Conservation (phyloP, 2,329 filamentous ascomycete species). For the Coniella vitis region DNA sequence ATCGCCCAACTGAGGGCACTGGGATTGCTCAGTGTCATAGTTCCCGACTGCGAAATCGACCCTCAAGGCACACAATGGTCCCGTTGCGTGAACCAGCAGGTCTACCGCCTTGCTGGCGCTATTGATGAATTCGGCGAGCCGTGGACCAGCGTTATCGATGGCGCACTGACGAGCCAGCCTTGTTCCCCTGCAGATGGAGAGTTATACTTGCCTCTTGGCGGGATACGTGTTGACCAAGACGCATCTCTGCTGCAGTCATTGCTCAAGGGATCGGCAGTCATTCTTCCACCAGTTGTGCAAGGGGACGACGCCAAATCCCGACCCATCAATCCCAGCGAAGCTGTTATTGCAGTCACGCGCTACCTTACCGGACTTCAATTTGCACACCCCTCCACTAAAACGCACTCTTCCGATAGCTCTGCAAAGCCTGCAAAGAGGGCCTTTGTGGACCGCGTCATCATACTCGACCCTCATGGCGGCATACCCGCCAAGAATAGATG, state of each 20-base stretch:
- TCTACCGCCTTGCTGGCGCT: constrained; percentile 65
- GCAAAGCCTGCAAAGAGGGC: constrained; percentile 39
- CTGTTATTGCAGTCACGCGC: constrained; percentile 68
- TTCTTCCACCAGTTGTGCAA: constrained; percentile 44
- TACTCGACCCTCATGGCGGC: constrained; percentile 81
- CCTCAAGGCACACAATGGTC: constrained; percentile 24
- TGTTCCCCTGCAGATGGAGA: constrained; percentile 22
- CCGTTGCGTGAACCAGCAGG: constrained; percentile 46
- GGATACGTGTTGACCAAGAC: constrained; percentile 36
- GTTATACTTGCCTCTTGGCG: constrained; percentile 24
- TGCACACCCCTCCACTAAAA: constrained; percentile 26
- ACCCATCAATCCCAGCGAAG: constrained; percentile 49
- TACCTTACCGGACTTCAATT: constrained; percentile 65
- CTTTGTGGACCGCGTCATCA: constrained; percentile 75
- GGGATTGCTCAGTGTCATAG: constrained; percentile 74
- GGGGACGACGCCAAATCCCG: constrained; percentile 22
- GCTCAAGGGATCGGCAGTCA: constrained; percentile 60
- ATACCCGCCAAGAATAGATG: constrained; percentile 61
- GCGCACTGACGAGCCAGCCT: constrained; percentile 35
- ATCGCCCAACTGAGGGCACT: constrained; percentile 76
- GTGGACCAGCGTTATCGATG: constrained; percentile 62
- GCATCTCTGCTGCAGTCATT: constrained; percentile 59
- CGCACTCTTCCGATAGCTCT: constrained; percentile 21
- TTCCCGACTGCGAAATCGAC: constrained; percentile 62
- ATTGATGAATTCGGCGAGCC: constrained; percentile 63